phyloP scores from a whole-genome alignment of 2,329 filamentous ascomycete genomes.

The Fusarium hainanense region DNA sequence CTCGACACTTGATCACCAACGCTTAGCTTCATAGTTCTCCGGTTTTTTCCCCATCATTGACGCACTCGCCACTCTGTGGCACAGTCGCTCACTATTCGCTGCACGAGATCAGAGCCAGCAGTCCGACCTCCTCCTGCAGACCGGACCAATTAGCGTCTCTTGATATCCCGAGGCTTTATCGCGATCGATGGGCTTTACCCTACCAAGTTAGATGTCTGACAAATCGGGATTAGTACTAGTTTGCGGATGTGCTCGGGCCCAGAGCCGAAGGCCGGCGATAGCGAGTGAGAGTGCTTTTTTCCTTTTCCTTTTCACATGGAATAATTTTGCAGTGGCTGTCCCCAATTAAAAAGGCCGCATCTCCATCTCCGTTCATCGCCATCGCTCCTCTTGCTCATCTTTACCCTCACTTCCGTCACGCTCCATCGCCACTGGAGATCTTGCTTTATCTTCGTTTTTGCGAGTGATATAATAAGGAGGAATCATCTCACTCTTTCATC shows the following conservation, averaged over 20 bases:
- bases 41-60: constrained; percentile 36
- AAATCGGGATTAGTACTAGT: constrained; percentile 22
- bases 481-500: constrained; percentile 1
- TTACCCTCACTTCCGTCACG: constrained; percentile 29
- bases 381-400: constrained; percentile 23
- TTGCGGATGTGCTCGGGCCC: constrained; percentile 37
- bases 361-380: constrained; percentile 20
- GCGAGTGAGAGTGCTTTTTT: constrained; percentile 28
- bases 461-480: constrained; percentile 33
- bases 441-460: constrained; percentile 25
- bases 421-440: constrained; percentile 37
- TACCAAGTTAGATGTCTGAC: constrained; percentile 4
- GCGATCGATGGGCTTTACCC: constrained; percentile 34
- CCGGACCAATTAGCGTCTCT: constrained; percentile 42
- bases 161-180: constrained; percentile 48
- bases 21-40: constrained; percentile 30
- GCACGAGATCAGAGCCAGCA: constrained; percentile 31
- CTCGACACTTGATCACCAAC: constrained; percentile 33
- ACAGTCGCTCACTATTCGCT: constrained; percentile 11
- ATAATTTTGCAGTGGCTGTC: constrained; percentile 38
- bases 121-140: constrained; percentile 37
- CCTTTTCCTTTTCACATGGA: constrained; percentile 44
- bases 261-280: constrained; percentile 46
- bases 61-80: constrained; percentile 48
- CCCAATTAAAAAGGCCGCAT: constrained; percentile 44